Evolutionary conservation across 1,284 basidiomycete species (phyloP).

Genomic region (Cutaneotrichosporon dermatis): DNA sequence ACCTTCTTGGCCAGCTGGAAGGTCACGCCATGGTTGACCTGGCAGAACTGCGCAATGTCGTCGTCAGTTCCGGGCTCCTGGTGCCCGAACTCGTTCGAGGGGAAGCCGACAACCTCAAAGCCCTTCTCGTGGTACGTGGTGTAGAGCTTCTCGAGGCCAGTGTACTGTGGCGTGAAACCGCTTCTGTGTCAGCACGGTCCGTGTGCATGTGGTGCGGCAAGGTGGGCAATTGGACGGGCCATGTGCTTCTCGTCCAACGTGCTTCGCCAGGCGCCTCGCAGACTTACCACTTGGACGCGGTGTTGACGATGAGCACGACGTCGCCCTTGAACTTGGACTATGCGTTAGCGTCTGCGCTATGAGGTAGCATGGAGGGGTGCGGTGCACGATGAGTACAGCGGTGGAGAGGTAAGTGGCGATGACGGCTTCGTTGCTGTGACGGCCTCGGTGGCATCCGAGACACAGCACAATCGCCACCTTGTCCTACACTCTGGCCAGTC

Average conservation of each 20-base stretch:
- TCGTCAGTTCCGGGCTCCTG: slow-evolving; percentile 74
- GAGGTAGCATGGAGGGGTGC: no score
- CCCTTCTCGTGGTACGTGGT: slow-evolving; percentile 52
- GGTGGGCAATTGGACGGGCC: no score
- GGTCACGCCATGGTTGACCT: slow-evolving; percentile 72
- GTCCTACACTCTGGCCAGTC: no score
- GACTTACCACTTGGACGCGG: slow-evolving; percentile 52
- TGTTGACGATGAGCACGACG: slow-evolving; percentile 55
- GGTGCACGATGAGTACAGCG: no score
- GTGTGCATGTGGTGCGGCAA: no score
- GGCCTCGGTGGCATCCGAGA: no score
- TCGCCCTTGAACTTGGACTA: slow-evolving; percentile 51
- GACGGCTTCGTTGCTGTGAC: no score
- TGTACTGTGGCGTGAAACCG: slow-evolving; percentile 41
- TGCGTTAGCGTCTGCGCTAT: neutral
- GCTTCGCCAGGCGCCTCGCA: no score
- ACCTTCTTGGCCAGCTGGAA: slow-evolving; percentile 79
- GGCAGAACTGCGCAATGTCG: slow-evolving; percentile 56
- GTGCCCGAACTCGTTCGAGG: slow-evolving; percentile 51
- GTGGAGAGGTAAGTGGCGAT: no score
- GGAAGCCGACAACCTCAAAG: slow-evolving; percentile 52
- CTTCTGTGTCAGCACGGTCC: neutral
- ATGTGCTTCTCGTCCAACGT: no score
- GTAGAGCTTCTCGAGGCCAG: slow-evolving; percentile 53
- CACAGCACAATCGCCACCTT: no score